phyloP scores from a whole-genome alignment of 2,329 filamentous ascomycete genomes.

The Ophiostoma triangulosporum region DNA sequence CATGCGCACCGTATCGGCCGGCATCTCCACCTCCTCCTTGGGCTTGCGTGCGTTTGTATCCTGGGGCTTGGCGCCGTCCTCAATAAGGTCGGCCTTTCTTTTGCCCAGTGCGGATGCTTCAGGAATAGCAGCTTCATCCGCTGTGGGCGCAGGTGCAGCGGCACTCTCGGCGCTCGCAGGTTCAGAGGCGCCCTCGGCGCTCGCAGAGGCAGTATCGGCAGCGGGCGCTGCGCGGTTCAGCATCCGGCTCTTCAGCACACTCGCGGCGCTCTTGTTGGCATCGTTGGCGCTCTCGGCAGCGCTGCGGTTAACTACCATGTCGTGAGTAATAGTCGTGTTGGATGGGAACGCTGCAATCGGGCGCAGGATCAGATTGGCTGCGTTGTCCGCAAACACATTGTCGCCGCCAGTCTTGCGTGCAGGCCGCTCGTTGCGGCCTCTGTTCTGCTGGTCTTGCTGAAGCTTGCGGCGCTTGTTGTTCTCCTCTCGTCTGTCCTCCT shows the following conservation, averaged over 20 bases:
- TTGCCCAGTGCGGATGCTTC: conserved; percentile 34
- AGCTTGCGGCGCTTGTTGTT: conserved; percentile 66
- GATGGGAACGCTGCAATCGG: conserved; percentile 37
- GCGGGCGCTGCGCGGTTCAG: conserved; percentile 29
- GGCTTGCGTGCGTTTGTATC: conserved; percentile 20
- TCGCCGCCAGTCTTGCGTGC: conserved; percentile 9
- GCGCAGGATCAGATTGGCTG: conserved; percentile 15
- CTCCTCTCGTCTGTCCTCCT: conserved; percentile 71
- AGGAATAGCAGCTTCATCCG: not conserved
- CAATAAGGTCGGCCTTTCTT: conserved; percentile 61
- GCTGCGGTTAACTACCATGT: conserved; percentile 70
- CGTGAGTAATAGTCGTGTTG: conserved; percentile 59
- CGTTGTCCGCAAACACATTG: conserved; percentile 12
- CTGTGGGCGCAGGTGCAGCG: not conserved
- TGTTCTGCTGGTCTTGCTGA: conserved; percentile 43
- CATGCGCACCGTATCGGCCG: conserved; percentile 69
- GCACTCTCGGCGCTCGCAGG: conserved; percentile 12
- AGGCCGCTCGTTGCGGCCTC: not conserved
- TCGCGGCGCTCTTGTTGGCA: conserved; percentile 90
- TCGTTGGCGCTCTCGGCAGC: conserved; percentile 54
- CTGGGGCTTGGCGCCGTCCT: conserved; percentile 42
- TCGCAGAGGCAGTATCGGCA: not conserved
- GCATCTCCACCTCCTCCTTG: conserved; percentile 41
- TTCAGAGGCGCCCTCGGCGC: not conserved
- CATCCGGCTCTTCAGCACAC: conserved; percentile 69